Evolutionary conservation across 306 rosid species (phyloP), one percentile per base, ranked within the genome.

Genomic region (Trifolium repens): DNA sequence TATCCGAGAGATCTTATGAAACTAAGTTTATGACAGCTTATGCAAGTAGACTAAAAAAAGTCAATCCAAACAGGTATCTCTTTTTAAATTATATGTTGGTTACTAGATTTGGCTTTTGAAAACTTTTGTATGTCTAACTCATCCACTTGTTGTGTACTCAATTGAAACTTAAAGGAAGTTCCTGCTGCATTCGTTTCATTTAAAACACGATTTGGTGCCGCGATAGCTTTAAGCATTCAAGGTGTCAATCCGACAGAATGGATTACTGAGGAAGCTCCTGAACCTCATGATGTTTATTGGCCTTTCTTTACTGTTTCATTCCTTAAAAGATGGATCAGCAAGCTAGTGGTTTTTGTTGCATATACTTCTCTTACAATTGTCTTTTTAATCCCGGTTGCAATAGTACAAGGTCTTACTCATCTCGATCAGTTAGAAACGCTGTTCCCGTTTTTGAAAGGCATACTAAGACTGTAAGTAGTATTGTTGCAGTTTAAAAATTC

Each of bases 161-260:
- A 55, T 60, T 76, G 43, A 32, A 68, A 84, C 66, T 47, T 59
- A 1, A 69, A 90, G 98, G 98, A 93, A 86, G 84, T 86, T 71
- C 84, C 84, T 34, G 98, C 96, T 17, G 96, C 96, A 58, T 90
- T 93, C 59, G 98, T 93, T 81, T 90, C 98, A 39, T 93, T 93
- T 72, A 93, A 93, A 89, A 84, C 96, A 57, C 88, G 91, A 72
- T 84, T 93, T 72, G 91, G 91, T 60, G 94, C 96, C 73, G 93
- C 96, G 6, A 35, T 78, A 58, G 90, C 94, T 62, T 67, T 86
- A 42, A 84, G 81, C 81, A 89, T 90, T 62, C 96, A 84, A 80
- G 87, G 94, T 62, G 73, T 84, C 53, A 83, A 90, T 66, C 98
- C 98, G 49, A 90, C 88, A 4, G 89, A 93, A 77, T 90, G 98